Conservation (phyloP, 208 protist species). For the Leishmania guyanensis region DNA sequence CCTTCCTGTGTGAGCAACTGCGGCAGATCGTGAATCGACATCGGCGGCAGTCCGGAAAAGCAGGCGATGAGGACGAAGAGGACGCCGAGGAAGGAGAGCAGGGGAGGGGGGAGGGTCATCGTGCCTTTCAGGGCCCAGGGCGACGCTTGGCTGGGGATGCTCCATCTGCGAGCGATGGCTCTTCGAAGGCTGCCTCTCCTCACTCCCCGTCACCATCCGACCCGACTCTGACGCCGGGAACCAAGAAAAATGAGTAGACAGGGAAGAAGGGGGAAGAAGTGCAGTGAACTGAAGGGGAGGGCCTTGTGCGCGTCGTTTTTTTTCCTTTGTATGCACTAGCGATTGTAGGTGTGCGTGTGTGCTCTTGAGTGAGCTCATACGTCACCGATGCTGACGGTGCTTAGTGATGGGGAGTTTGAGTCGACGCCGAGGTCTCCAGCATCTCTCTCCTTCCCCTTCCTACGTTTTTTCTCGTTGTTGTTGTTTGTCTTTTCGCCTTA, state of each 20-base stretch:
- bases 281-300: not conserved
- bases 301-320: not conserved
- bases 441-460: not conserved
- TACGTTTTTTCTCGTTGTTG: not conserved
- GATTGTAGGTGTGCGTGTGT: not conserved
- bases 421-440: not conserved
- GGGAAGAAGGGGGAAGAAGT: not conserved
- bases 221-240: not conserved
- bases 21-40: conserved; percentile 24
- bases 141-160: conserved; percentile 22
- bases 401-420: not conserved
- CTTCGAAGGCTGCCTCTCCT: not conserved
- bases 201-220: not conserved
- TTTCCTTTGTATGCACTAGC: not conserved
- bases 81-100: conserved; percentile 3
- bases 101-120: not conserved
- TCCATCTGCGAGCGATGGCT: not conserved
- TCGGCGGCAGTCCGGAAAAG: conserved; percentile 1
- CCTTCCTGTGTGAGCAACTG: conserved; percentile 29
- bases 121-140: conserved; percentile 29
- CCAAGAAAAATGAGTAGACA: not conserved
- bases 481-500: not conserved
- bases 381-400: not conserved
- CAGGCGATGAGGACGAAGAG: conserved; percentile 3
- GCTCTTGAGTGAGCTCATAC: not conserved